A percentile compares a stretch with the other conserved stretches of the same genome.
phyloP scores from a whole-genome alignment of 2,329 filamentous ascomycete species.

The Calonectria ilicicola region DNA sequence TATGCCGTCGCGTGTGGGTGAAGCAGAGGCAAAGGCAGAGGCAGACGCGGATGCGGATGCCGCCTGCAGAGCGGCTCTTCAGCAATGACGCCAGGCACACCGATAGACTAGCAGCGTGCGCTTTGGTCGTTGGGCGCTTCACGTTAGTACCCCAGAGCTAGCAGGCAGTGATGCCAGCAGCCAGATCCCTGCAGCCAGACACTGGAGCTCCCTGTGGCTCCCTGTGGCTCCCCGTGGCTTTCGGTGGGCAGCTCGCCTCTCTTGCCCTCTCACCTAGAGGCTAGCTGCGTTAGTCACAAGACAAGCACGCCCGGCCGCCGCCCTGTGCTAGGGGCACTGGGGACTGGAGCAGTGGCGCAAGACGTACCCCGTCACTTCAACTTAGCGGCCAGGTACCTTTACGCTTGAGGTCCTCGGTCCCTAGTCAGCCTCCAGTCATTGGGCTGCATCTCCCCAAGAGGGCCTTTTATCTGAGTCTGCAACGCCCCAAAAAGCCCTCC shows the following conservation, averaged over 20 bases:
- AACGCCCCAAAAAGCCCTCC: constrained; percentile 11
- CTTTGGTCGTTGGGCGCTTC: background rate
- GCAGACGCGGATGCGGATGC: background rate
- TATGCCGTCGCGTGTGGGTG: background rate
- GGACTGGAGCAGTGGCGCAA: background rate
- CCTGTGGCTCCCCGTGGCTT: background rate
- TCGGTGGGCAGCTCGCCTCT: background rate
- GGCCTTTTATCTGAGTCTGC: constrained; percentile 21
- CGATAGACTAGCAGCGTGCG: background rate
- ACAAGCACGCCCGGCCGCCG: background rate
- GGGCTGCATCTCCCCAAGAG: background rate
- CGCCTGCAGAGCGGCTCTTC: background rate
- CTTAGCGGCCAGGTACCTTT: constrained; percentile 9
- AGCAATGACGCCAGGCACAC: constrained; percentile 3
- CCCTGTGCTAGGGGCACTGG: constrained; percentile 8
- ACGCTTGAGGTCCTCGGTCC: background rate
- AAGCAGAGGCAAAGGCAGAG: background rate
- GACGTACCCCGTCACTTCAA: background rate
- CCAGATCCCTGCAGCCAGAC: background rate
- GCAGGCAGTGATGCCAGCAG: background rate
- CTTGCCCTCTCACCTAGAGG: background rate
- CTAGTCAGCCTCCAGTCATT: background rate
- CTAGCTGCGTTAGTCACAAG: constrained; percentile 4
- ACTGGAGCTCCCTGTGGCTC: background rate
- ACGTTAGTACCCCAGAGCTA: constrained; percentile 11